These are phyloP conservation scores for Melastoma candidum DNA, from an alignment of 441 rosid species.

Conservation along the genomic window DNA sequence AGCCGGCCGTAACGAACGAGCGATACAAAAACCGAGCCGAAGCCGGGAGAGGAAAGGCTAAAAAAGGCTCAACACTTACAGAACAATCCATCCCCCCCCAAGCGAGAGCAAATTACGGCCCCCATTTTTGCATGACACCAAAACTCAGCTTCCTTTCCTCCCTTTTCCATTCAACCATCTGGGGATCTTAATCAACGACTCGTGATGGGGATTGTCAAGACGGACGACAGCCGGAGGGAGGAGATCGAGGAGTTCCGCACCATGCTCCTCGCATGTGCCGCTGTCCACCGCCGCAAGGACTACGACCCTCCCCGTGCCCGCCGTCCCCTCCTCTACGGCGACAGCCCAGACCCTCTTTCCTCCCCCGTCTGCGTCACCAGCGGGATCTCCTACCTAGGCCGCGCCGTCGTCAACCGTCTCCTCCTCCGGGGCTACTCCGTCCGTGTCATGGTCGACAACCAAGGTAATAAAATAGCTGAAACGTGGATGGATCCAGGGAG, in stretches of 20 bases:
- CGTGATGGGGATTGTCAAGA: constrained; percentile 32
- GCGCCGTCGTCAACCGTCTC: constrained; percentile 62
- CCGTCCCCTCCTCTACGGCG: constrained; percentile 3
- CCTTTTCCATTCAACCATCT: too few species aligned
- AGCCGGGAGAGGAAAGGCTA: too few species aligned
- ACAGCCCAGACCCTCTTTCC: constrained; percentile 24
- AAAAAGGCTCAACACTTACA: too few species aligned
- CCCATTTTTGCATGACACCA: too few species aligned
- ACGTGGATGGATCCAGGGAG: too few species aligned
- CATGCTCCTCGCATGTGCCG: constrained; percentile 25
- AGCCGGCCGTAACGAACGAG: too few species aligned
- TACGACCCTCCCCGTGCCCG: constrained; percentile 20
- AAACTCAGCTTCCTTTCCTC: too few species aligned
- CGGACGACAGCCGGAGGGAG: constrained; percentile 24
- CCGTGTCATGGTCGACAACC: constrained; percentile 52
- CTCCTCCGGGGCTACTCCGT: constrained; percentile 66
- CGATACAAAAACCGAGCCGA: too few species aligned
- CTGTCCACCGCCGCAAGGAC: constrained; percentile 33
- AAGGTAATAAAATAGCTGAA: constrained; percentile 26
- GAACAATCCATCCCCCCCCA: too few species aligned
- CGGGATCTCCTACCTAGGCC: constrained; percentile 70
- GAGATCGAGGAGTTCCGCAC: constrained; percentile 36
- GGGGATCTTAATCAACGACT: background rate
- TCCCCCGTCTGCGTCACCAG: constrained; percentile 63
- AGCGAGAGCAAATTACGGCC: too few species aligned